These are phyloP conservation scores for Neocallimastix lanati DNA, from an alignment of 192 early-diverging fungal genomes.

Conservation along the genomic window DNA sequence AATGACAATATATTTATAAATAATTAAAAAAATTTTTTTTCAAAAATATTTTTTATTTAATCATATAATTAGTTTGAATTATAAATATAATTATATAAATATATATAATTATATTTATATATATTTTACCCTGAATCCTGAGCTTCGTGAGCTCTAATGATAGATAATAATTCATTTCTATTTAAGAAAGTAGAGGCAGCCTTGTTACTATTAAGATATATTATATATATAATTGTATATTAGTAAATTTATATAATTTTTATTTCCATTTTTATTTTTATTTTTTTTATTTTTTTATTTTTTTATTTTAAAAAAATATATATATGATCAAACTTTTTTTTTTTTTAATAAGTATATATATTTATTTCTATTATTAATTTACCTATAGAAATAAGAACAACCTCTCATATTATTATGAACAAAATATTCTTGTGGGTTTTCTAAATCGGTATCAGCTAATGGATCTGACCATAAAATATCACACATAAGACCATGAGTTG, in stretches of 20 bases:
- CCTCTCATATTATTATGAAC: constrained; percentile 84
- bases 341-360: not conserved
- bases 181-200: constrained; percentile 87
- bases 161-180: constrained; percentile 77
- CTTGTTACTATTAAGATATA: constrained; percentile 38
- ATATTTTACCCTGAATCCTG: constrained; percentile 67
- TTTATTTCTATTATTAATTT: not conserved
- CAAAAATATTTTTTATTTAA: no score
- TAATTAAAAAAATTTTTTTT: no score
- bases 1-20: no score
- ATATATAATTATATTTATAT: constrained; percentile 2
- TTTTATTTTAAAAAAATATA: no score
- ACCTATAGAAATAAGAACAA: constrained; percentile 89
- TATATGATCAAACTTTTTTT: no score
- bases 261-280: no score
- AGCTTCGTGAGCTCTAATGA: constrained; percentile 94
- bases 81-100: no score
- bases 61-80: no score
- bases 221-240: not conserved
- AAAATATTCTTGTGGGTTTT: constrained; percentile 65
- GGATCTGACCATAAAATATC: constrained; percentile 81
- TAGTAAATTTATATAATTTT: no score
- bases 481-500: constrained; percentile 87
- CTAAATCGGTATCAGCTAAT: constrained; percentile 89
- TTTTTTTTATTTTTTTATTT: no score